Percentiles rank a stretch among this genome's conserved stretches.
Conservation (phyloP, 225 moss, liverwort and hornwort species). For the Neckera pumila region DNA sequence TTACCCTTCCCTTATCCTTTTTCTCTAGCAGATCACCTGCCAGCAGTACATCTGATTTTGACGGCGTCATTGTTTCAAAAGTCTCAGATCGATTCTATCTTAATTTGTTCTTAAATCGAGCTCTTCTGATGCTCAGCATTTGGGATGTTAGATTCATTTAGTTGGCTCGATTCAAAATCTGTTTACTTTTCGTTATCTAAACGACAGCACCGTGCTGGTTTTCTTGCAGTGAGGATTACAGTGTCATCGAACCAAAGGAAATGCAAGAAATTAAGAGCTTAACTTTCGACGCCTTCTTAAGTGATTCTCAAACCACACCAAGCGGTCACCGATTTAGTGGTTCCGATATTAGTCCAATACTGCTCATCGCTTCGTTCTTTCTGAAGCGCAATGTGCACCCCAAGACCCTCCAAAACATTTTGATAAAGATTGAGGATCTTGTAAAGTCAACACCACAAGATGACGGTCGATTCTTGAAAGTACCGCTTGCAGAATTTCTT, state of each 20-base stretch:
- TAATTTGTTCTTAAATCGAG: background rate
- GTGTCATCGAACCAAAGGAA: constrained; percentile 3
- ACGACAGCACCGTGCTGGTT: background rate
- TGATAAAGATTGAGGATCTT: constrained; percentile 44
- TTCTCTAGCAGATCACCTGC: background rate
- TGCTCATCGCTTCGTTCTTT: constrained; percentile 30
- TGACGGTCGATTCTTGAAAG: constrained; percentile 30
- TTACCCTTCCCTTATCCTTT: background rate
- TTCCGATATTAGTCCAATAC: constrained; percentile 9
- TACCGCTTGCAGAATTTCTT: constrained; percentile 65
- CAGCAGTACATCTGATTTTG: background rate
- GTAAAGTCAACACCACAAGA: constrained; percentile 18
- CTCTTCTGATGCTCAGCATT: background rate
- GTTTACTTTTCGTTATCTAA: background rate
- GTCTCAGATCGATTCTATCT: background rate
- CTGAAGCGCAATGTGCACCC: constrained; percentile 43
- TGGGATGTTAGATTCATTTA: background rate
- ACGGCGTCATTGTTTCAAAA: background rate
- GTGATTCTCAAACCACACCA: background rate
- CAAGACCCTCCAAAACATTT: constrained; percentile 31
- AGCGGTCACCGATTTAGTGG: constrained; percentile 3
- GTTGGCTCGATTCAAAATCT: background rate
- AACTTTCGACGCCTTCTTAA: constrained; percentile 15
- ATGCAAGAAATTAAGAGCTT: constrained; percentile 29
- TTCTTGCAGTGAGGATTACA: constrained; percentile 29